Percentiles rank a stretch among this genome's conserved stretches.
Evolutionary conservation across 163 green algal genomes (phyloP).

Genomic region (Picocystis sp.): DNA sequence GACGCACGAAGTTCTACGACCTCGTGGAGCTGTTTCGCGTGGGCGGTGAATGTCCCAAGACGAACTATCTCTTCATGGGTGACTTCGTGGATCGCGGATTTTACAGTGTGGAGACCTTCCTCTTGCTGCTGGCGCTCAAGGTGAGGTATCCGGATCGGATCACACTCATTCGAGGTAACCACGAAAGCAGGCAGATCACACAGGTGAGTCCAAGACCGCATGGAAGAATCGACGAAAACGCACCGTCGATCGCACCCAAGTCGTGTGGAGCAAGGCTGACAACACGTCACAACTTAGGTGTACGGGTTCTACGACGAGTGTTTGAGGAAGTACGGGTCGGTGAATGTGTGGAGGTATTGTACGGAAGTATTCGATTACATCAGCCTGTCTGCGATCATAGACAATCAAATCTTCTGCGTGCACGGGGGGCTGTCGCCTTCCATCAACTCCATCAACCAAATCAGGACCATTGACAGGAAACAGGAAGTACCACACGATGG

Average conservation of each 20-base stretch:
- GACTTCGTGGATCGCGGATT: slow-evolving; percentile 29
- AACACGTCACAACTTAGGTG: slow-evolving; percentile 32
- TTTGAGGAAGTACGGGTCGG: slow-evolving; percentile 85
- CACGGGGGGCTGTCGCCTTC: slow-evolving; percentile 90
- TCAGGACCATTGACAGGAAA: slow-evolving; percentile 82
- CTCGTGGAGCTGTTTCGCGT: slow-evolving; percentile 3
- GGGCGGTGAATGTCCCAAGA: slow-evolving; percentile 6
- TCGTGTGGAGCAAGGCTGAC: too few relatives aligned
- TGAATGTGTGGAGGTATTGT: slow-evolving; percentile 98
- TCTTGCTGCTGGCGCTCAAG: slow-evolving; percentile 91
- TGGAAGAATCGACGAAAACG: too few relatives aligned
- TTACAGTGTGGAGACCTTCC: slow-evolving; percentile 82
- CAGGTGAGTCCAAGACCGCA: slow-evolving; percentile 48
- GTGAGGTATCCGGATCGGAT: slow-evolving; percentile 92
- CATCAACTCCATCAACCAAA: slow-evolving; percentile 90
- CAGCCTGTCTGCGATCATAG: slow-evolving; percentile 69
- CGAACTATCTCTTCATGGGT: slow-evolving; percentile 7
- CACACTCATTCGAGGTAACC: slow-evolving; percentile 92
- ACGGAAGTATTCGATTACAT: slow-evolving; percentile 99
- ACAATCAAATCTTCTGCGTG: slow-evolving; percentile 89
- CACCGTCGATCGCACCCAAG: too few relatives aligned
- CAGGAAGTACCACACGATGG: slow-evolving; percentile 96
- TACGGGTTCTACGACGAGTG: slow-evolving; percentile 99
- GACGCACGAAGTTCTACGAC: slow-evolving; percentile 3
- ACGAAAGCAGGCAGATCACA: slow-evolving; percentile 97